Evolutionary conservation across 495 filamentous ascomycete species (phyloP), one percentile per base, ranked within the genome.

Genomic region (Tuber calosporum): DNA sequence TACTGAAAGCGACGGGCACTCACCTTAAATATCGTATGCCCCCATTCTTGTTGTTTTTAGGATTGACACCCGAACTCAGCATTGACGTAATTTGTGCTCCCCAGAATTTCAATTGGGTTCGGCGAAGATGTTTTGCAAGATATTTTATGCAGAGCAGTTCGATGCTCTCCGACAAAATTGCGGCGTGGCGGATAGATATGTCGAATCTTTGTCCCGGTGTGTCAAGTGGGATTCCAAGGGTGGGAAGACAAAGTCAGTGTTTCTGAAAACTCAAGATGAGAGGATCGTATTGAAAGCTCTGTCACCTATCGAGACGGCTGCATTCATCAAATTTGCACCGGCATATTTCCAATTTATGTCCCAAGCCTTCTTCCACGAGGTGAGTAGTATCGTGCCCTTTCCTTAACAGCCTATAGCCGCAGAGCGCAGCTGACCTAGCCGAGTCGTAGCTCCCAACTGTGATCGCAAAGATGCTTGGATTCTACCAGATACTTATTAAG

Each of bases 381-480:
- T 80, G 39, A 79, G 74, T 48, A 42, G 13, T 38, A 42, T 13
- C 58, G 37, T 41, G 0, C 9, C 41, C 66, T 19, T 22, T 73
- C 3, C 34, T 11, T 66, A 38, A 71, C 53, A 62, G 11, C 26
- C 8, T 19, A 13, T 62, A 19, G 4, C 53, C 1, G 26, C 13
- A 62, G 30, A 5, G 26, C 53, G 34, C 4, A 26, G 67, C 39
- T 42, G 42, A 37, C 19, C 22, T 53, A 70, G 68, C 66, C 71
- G 39, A 74, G 37, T 0, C 40, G 37, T 70, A 81, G 77, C 86
- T 99, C 8, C 95, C 95, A 2, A 95, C 93, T 15, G 96, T 96
- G 22, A 98, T 99, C 78, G 95, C 95, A 17, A 99, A 99, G 84
- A 98, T 99, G 96, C 88, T 98, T 67, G 95, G 95, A 2, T 97